Percentiles rank a stretch among this genome's conserved stretches.
Evolutionary conservation across 2,329 filamentous ascomycete species (phyloP).

Genomic region (Aureobasidium sp.): DNA sequence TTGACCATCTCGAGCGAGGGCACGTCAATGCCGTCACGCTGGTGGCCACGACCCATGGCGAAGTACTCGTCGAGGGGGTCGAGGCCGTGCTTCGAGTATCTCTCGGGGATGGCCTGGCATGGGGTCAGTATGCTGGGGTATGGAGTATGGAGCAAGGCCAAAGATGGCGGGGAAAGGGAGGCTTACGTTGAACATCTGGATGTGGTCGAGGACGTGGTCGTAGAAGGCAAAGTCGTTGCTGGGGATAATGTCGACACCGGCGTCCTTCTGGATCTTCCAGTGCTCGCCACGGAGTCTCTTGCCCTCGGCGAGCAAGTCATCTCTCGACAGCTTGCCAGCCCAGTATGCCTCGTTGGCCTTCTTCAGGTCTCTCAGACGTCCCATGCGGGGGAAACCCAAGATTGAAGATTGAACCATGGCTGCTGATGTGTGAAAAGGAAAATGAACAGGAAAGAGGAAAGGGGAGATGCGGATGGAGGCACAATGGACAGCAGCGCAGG

Average conservation of each 20-base stretch:
- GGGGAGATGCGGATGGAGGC: constrained; percentile 10
- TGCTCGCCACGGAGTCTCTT: constrained; percentile 94
- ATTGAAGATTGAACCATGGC: constrained; percentile 57
- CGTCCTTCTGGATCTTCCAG: constrained; percentile 99
- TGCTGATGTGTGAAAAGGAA: constrained; percentile 19
- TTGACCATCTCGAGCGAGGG: constrained; percentile 93
- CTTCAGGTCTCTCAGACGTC: constrained; percentile 97
- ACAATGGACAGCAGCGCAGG: not conserved
- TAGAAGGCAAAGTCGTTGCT: constrained; percentile 99
- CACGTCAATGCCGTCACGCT: constrained; percentile 90
- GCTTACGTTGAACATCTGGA: constrained; percentile 91
- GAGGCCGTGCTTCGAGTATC: constrained; percentile 86
- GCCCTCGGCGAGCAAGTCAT: constrained; percentile 85
- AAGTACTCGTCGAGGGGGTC: constrained; percentile 94
- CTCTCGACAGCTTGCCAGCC: constrained; percentile 87
- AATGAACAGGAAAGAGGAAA: constrained; percentile 12
- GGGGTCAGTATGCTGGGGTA: constrained; percentile 10
- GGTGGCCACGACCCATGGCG: constrained; percentile 97
- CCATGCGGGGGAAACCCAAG: constrained; percentile 99
- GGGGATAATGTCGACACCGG: constrained; percentile 93
- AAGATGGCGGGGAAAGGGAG: not conserved
- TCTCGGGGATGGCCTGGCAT: constrained; percentile 73
- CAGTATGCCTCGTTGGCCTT: constrained; percentile 99
- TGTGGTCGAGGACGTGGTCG: constrained; percentile 95
- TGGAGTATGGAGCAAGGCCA: not conserved